Base-by-base conservation (phyloP, 1,139 yeast genomes). In the Geotrichum candidum region DNA sequence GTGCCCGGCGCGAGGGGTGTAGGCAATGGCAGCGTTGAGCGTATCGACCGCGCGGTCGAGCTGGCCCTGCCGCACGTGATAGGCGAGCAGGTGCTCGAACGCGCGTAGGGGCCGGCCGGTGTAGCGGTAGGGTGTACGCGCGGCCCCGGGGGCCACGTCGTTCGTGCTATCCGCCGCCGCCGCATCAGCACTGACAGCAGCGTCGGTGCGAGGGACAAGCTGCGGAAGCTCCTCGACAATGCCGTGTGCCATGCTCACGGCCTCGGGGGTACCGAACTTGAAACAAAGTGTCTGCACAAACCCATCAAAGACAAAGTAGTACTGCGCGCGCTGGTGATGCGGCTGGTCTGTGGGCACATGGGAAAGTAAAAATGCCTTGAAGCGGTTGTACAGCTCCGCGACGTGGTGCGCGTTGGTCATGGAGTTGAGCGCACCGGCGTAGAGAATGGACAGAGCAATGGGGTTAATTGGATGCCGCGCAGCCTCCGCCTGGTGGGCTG, bases 381-480 rank as follows among this genome's bases (percentile, higher is more conserved):
- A 59, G 4, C 29, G 41, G 22, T 46, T 52, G 38, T 56, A 62
- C 13, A 62, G 53, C 3, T 51, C 48, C 13, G 35, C 15, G 13
- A 57, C 58, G 18, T 60, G 59, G 2, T 45, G 54, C 1, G 56
- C 18, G 7, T 53, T 46, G 4, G 56, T 29, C 45, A 53, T 46
- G 7, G 57, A 45, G 4, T 51, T 29, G 10, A 62, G 55, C 2
- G 54, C 29, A 15, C 59, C 53, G 2, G 56, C 51, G 29, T 62
- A 62, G 1, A 62, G 50, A 10, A 59, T 48, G 9, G 56, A 25
- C 15, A 62, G 56, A 15, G 64, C 64, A 10, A 60, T 22, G 10
- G 64, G 56, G 23, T 57, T 62, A 25, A 59, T 54, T 9, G 48
- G 23, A 29, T 62, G 58, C n/a, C 38, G 54, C 29, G 15, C 25